Evolutionary conservation across 139 green algal species (phyloP).

Genomic region (Ulvella scutata): DNA sequence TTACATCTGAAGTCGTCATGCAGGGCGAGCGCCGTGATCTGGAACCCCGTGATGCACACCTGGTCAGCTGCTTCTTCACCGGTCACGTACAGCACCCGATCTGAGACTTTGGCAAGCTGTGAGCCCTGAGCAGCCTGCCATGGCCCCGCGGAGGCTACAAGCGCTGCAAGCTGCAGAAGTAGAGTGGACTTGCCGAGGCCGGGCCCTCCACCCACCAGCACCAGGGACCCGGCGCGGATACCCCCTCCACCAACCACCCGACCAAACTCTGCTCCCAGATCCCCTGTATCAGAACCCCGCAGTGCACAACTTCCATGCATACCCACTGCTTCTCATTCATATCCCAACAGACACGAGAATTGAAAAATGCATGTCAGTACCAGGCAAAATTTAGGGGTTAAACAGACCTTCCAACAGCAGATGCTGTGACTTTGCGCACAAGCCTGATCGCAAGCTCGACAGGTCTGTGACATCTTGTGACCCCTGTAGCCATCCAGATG

Average conservation of each 20-base stretch:
- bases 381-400: too few relatives aligned
- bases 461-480: slow-evolving; percentile 2
- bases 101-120: background rate
- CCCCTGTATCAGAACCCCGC: slow-evolving; percentile 3
- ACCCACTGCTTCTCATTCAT: too few relatives aligned
- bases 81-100: slow-evolving; percentile 60
- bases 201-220: slow-evolving; percentile 85
- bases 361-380: too few relatives aligned
- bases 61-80: slow-evolving; percentile 57
- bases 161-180: slow-evolving; percentile 65
- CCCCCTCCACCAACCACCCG: slow-evolving; percentile 84
- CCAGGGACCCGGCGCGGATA: slow-evolving; percentile 70
- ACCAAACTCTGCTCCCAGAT: slow-evolving; percentile 43
- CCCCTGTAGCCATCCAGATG: background rate
- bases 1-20: too few relatives aligned
- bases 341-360: too few relatives aligned
- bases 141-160: slow-evolving; percentile 2
- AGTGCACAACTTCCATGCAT: too few relatives aligned
- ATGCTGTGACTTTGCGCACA: background rate
- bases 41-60: too few relatives aligned
- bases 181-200: slow-evolving; percentile 94
- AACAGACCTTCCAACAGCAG: background rate
- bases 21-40: too few relatives aligned
- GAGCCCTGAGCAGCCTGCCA: background rate
- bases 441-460: background rate